Conservation (phyloP, 1,284 basidiomycete species). For the Ceratobasidium sp. region DNA sequence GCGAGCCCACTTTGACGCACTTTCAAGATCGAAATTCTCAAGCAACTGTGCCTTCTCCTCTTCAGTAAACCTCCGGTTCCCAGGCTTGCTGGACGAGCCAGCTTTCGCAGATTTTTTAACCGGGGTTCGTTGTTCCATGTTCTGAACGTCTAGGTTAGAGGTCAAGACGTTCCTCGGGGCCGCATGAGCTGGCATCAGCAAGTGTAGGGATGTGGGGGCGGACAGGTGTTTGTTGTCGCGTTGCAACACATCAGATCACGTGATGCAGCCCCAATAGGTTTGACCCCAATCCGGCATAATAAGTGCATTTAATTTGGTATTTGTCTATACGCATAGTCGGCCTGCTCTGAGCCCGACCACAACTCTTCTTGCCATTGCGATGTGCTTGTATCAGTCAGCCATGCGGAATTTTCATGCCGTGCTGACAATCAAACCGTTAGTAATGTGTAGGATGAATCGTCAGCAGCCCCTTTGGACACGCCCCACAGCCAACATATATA, state of each 20-base stretch:
- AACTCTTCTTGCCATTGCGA: not conserved
- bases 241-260: constrained; percentile 3
- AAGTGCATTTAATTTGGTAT: constrained; percentile 1
- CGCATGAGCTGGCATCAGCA: constrained; percentile 25
- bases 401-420: not conserved
- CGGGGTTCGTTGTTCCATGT: constrained; percentile 31
- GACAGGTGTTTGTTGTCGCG: constrained; percentile 21
- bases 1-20: constrained; percentile 56
- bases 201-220: not conserved
- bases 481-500: not conserved
- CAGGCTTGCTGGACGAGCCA: constrained; percentile 22
- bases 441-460: not conserved
- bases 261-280: not conserved
- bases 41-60: constrained; percentile 80
- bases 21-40: constrained; percentile 81
- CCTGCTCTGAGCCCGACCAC: not conserved
- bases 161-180: constrained; percentile 16
- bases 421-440: not conserved
- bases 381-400: constrained; percentile 6
- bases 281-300: not conserved
- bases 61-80: constrained; percentile 56
- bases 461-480: constrained; percentile 15
- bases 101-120: constrained; percentile 19
- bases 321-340: not conserved
- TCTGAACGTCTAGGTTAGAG: constrained; percentile 18